Base-by-base conservation (phyloP, 257 asterid genomes). In the Rhazya stricta region DNA sequence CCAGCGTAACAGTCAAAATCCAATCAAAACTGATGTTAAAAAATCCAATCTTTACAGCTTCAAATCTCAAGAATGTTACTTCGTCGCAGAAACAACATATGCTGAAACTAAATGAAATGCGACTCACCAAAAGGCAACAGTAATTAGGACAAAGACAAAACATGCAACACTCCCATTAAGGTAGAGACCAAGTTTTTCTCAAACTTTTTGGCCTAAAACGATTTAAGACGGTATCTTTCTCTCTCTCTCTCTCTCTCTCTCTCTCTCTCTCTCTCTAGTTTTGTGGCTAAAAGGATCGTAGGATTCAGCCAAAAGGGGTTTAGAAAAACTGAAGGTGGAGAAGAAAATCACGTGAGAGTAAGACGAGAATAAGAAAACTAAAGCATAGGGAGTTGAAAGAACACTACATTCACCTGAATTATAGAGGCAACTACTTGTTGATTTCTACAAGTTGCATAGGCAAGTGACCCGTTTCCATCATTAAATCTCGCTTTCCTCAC, bases 381-480 rank as follows among this genome's bases (percentile, higher is more conserved):
- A 83, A 85, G 61, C 78, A 76, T 69, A 45, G 51, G 30, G 72
- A 77, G 46, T 19, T 29, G 48, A 68, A 71, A 82, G 73, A 80
- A 80, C 81, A 81, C 62, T 41, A 74, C 80, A 79, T 72, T 88
- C 90, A 86, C 94, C 97, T 88, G 90, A 90, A 82, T 81, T 87
- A 76, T 56, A 86, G 82, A 85, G 80, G 86, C 88, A 82, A 89
- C 88, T 57, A 80, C 81, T 77, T 50, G n/a, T 67, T 69, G 72
- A 71, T 51, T 71, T 71, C 60, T 68, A 81, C 79, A 67, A 18
- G 54, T 78, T 74, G 77, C 74, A 75, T 39, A 19, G 74, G 87
- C 94, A 79, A 80, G 91, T 78, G 83, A 84, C 85, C 89, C 89
- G 91, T 88, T 87, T 72, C 83, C 80, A 71, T 84, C 94, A 89